These are phyloP conservation scores for Xanthoparmelia taractica DNA, from an alignment of 495 filamentous ascomycete species.

Conservation along the genomic window DNA sequence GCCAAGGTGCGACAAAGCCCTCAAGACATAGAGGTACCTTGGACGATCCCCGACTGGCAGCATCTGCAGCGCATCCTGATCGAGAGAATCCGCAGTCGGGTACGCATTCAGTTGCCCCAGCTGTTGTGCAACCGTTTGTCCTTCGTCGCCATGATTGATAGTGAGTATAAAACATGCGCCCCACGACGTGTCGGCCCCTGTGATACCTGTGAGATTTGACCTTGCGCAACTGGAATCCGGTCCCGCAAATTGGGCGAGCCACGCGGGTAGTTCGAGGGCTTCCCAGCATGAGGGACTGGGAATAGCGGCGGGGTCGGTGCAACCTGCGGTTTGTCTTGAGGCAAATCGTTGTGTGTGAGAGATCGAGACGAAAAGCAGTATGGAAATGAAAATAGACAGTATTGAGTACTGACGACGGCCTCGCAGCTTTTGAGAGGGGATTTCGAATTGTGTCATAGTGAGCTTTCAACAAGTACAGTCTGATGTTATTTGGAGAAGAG, in stretches of 20 bases:
- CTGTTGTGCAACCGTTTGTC: neutral
- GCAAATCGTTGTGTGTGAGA: neutral
- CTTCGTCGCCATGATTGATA: neutral
- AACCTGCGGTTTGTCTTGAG: neutral
- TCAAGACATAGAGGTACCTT: neutral
- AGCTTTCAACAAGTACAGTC: no score
- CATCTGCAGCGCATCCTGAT: neutral
- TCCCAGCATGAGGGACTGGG: neutral
- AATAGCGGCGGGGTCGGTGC: neutral
- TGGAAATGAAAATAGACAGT: neutral
- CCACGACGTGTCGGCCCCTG: neutral
- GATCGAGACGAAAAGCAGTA: neutral
- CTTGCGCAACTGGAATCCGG: neutral
- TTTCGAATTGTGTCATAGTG: neutral
- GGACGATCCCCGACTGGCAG: neutral
- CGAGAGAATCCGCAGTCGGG: neutral
- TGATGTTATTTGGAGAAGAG: no score
- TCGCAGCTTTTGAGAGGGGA: neutral
- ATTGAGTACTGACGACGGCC: neutral
- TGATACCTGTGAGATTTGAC: neutral
- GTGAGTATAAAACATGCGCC: neutral
- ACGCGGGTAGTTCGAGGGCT: neutral
- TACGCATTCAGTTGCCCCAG: neutral
- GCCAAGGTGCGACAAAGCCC: neutral
- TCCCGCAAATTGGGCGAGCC: neutral